Conservation (phyloP, 179 eudicot genomes). For the Gypsophila paniculata region DNA sequence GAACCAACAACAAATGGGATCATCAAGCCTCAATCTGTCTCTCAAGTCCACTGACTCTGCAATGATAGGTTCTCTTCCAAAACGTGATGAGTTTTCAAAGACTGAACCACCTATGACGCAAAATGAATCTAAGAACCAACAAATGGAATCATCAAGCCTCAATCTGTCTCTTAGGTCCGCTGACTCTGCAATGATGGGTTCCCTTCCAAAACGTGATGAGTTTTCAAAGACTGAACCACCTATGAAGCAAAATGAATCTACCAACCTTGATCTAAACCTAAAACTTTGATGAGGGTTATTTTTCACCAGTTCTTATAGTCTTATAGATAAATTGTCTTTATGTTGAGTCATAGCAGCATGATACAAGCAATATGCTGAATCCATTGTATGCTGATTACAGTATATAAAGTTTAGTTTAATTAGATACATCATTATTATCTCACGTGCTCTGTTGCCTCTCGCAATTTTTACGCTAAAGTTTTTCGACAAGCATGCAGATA, state of each 20-base stretch:
- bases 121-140: slow-evolving; percentile 12
- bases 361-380: background rate
- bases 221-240: background rate
- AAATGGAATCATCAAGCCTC: slow-evolving; percentile 4
- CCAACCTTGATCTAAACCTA: slow-evolving; percentile 32
- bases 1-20: slow-evolving; percentile 16
- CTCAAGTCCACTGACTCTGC: slow-evolving; percentile 1
- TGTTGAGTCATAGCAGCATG: background rate
- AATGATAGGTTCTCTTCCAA: background rate
- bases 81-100: background rate
- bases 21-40: slow-evolving; percentile 15
- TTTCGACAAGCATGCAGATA: background rate
- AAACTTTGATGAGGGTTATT: slow-evolving; percentile 25
- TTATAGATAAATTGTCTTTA: background rate
- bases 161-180: slow-evolving; percentile 13
- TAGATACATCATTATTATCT: slow-evolving; percentile 4
- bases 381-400: slow-evolving; percentile 1
- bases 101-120: background rate
- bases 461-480: background rate
- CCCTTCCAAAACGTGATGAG: background rate
- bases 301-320: background rate
- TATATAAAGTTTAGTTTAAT: background rate
- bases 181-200: slow-evolving; percentile 6
- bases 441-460: background rate
- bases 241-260: slow-evolving; percentile 1